Percentiles rank a stretch among this genome's conserved stretches.
Conservation (phyloP, 2,329 filamentous ascomycete species). For the Claviceps sorghi region DNA sequence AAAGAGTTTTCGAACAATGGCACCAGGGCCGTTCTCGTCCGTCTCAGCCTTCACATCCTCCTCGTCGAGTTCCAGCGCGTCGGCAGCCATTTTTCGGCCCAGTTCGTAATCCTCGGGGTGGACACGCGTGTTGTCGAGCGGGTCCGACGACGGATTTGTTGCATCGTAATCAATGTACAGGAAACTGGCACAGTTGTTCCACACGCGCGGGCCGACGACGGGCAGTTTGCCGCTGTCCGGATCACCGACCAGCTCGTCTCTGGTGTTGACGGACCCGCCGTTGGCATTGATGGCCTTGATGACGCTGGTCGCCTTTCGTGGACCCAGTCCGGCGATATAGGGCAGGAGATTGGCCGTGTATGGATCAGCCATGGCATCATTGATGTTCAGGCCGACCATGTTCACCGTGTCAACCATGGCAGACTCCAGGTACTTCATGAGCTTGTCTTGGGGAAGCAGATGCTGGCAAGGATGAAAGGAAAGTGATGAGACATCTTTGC, state of each 20-base stretch:
- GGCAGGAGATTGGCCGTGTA: conserved; percentile 80
- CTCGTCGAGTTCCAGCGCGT: conserved; percentile 90
- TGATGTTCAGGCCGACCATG: conserved; percentile 86
- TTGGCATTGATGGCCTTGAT: conserved; percentile 76
- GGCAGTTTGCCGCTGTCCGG: conserved; percentile 62
- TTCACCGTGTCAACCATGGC: conserved; percentile 98
- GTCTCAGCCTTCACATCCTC: conserved; percentile 94
- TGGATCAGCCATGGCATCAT: conserved; percentile 69
- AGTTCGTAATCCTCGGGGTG: conserved; percentile 98
- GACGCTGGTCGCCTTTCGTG: conserved; percentile 69
- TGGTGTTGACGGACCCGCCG: conserved; percentile 68
- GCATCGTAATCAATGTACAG: conserved; percentile 77
- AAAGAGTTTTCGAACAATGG: conserved; percentile 89
- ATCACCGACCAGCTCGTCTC: conserved; percentile 80
- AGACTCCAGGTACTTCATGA: conserved; percentile 78
- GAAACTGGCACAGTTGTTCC: conserved; percentile 95
- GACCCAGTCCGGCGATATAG: conserved; percentile 81
- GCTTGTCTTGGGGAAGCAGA: conserved; percentile 73
- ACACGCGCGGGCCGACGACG: conserved; percentile 79
- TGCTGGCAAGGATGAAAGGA: conserved; percentile 84
- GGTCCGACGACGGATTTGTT: conserved; percentile 71
- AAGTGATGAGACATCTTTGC: conserved; percentile 73
- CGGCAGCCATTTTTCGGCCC: conserved; percentile 94
- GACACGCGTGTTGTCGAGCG: conserved; percentile 89
- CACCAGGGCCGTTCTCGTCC: conserved; percentile 76